Percentiles rank a stretch among this genome's conserved stretches.
These are phyloP conservation scores for Cladosporium sp. DNA, from an alignment of 2,329 filamentous ascomycete genomes.

Conservation along the genomic window DNA sequence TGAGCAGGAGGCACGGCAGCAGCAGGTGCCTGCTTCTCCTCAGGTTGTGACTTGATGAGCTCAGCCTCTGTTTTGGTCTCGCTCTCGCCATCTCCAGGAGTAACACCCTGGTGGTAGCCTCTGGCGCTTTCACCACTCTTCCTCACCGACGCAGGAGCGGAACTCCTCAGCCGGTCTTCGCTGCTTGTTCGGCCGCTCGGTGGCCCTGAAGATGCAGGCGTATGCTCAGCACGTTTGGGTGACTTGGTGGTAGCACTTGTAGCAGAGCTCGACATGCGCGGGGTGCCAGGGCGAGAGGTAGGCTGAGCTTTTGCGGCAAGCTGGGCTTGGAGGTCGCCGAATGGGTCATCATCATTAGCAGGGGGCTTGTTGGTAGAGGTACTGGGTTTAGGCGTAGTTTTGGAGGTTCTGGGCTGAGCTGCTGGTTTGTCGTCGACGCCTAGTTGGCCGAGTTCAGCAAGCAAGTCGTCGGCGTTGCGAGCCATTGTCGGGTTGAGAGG, in stretches of 20 bases:
- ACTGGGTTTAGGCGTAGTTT: constrained; percentile 52
- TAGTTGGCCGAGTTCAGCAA: constrained; percentile 49
- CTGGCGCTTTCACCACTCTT: constrained; percentile 78
- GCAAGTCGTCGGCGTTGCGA: constrained; percentile 41
- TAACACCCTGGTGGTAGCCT: constrained; percentile 70
- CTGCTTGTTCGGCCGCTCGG: constrained; percentile 54
- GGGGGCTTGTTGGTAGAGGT: constrained; percentile 35
- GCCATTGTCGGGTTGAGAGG: constrained; percentile 18
- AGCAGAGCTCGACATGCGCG: constrained; percentile 59
- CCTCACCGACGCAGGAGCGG: constrained; percentile 46
- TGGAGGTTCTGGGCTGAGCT: constrained; percentile 46
- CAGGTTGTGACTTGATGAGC: constrained; percentile 32
- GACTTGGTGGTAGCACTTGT: constrained; percentile 40
- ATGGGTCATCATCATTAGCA: constrained; percentile 49
- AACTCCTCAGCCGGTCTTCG: constrained; percentile 59
- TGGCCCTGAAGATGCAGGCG: constrained; percentile 52
- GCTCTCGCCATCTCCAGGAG: constrained; percentile 57
- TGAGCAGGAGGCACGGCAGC: background rate
- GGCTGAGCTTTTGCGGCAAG: constrained; percentile 65
- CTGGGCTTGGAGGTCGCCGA: constrained; percentile 84
- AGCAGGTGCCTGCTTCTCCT: constrained; percentile 24
- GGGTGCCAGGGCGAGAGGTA: constrained; percentile 75
- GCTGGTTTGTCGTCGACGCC: constrained; percentile 35
- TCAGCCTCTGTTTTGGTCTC: constrained; percentile 17
- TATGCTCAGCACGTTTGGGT: constrained; percentile 44